A percentile compares a stretch with the other conserved stretches of the same genome.
These are phyloP conservation scores for Primulina tabacum DNA, from an alignment of 257 asterid species.

Conservation along the genomic window DNA sequence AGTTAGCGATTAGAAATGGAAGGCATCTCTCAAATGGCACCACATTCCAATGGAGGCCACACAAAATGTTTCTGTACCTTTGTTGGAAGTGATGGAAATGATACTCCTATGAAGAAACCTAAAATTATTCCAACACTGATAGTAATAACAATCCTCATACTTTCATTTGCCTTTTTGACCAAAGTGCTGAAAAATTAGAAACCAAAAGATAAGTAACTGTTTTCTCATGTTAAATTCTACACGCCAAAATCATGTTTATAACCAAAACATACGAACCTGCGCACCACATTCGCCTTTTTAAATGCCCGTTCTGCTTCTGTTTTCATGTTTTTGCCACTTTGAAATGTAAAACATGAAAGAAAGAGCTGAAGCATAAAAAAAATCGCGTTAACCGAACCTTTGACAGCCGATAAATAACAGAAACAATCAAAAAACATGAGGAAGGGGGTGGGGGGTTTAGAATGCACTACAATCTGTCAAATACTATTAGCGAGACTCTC, in stretches of 20 bases:
- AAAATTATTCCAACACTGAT: slow-evolving; percentile 50
- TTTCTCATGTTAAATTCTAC: slow-evolving; percentile 9
- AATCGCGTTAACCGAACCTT: not conserved
- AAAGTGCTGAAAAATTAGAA: slow-evolving; percentile 38
- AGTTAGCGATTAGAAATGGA: not conserved
- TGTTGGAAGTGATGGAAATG: slow-evolving; percentile 49
- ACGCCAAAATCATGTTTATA: slow-evolving; percentile 2
- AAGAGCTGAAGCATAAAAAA: not conserved
- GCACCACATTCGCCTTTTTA: slow-evolving; percentile 42
- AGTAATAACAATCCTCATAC: slow-evolving; percentile 47
- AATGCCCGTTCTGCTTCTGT: slow-evolving; percentile 33
- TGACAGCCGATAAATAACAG: not conserved
- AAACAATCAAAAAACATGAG: not conserved
- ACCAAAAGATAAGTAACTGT: slow-evolving; percentile 1
- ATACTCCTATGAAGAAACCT: slow-evolving; percentile 67
- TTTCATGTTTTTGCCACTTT: slow-evolving; percentile 15
- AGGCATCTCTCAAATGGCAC: not conserved
- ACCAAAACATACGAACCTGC: slow-evolving; percentile 33
- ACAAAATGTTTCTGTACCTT: slow-evolving; percentile 39
- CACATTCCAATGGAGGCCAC: not conserved
- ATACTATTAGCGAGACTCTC: not conserved
- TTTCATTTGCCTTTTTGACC: slow-evolving; percentile 45
- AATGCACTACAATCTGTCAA: not conserved
- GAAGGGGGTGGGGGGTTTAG: not conserved
- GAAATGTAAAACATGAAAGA: slow-evolving; percentile 19